Evolutionary conservation across 1,284 basidiomycete genomes (phyloP), one percentile per base, ranked within the genome.

Genomic region (Microbotryum intermedium): DNA sequence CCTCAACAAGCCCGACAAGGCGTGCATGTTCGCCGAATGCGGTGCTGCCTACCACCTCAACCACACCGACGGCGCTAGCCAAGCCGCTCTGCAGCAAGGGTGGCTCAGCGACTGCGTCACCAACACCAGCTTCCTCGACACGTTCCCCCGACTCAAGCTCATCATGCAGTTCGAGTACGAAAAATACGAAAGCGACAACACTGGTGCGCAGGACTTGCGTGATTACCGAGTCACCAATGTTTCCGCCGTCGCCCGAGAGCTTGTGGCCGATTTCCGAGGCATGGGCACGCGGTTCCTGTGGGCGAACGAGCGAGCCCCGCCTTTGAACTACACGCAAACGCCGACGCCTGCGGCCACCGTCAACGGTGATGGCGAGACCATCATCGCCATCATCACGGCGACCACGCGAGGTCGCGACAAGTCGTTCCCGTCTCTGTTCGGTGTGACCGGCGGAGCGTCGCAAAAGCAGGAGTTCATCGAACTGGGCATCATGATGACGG

Each of bases 161-260:
- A 54, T 68, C 62, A 71, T 69, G 68, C 66, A 69, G 45, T 71
- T 71, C 64, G 70, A 71, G 59, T 69, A 70, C 64, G 62, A 69
- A 46, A 69, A 71, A 62, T 29, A 25, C 46, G 70, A 71, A 55
- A 60, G 60, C 11, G 60, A 61, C 29, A 70, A 71, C 61, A 50
- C 58, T 47, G 64, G 64, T 26, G 28, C 47, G 4, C 16, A 57
- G 28, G 70, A 71, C 61, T 46, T 64, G 6, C 69, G 70, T 48
- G 70, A 71, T 58, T 71, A 64, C 61, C 66, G 70, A 48, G 43
- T 71, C 18, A 58, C 64, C 8, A 71, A 71, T 60, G 49, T 53
- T 28, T 60, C 69, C 3, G 58, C 8, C 3, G 61, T 69, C 23
- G 51, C 58, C 21, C n/a, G 48, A n/a, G 68, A 65, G 28, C 59